Conservation (phyloP, 345 rosid species). For the Jatropha curcas region DNA sequence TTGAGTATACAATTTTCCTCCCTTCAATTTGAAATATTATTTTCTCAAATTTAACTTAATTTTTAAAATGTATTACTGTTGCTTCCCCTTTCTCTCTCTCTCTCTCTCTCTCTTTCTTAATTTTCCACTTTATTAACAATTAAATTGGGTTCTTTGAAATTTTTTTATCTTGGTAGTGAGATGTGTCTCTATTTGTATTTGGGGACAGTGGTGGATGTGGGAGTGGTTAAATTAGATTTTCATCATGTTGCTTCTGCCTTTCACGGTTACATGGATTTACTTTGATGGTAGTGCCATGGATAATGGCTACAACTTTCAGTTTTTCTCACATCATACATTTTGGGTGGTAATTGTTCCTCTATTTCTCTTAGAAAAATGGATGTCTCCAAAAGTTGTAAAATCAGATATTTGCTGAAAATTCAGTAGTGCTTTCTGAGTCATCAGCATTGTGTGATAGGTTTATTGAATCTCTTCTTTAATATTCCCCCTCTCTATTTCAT, state of each 20-base stretch:
- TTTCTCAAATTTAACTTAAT: not conserved
- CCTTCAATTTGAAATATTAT: not conserved
- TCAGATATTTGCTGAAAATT: conserved; percentile 5
- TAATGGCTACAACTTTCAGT: not conserved
- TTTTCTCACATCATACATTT: not conserved
- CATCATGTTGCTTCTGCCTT: not conserved
- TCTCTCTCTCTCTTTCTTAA: not conserved
- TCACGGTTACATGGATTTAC: not conserved
- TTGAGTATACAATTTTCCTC: too few species aligned
- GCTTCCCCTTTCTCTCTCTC: not conserved
- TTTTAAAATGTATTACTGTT: not conserved
- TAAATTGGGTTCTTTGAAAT: not conserved
- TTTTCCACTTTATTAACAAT: not conserved
- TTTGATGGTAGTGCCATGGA: not conserved
- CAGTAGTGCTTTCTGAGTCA: not conserved
- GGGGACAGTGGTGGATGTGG: not conserved
- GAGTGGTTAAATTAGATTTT: not conserved
- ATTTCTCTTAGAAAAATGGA: not conserved
- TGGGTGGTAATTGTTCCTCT: not conserved
- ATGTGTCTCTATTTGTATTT: not conserved
- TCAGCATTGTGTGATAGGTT: not conserved
- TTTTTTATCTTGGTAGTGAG: not conserved
- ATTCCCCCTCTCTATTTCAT: not conserved
- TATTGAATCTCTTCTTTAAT: not conserved
- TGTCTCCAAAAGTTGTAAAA: not conserved